Conservation (phyloP, 164 flowering plant species). For the Dillenia turbinata region DNA sequence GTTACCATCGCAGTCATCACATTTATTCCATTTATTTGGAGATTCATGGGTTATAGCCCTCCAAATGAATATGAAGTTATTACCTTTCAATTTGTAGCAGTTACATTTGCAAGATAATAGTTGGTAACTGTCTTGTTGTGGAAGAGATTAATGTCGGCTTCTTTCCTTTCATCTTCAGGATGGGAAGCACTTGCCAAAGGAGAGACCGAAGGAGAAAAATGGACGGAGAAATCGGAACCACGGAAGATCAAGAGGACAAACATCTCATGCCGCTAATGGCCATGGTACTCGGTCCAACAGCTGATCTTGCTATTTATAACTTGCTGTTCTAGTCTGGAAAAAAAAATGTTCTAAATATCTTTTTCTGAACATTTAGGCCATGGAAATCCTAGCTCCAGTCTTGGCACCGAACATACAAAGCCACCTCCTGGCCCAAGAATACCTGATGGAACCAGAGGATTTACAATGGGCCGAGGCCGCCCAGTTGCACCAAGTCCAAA, state of each 20-base stretch:
- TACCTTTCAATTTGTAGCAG: too few relatives aligned
- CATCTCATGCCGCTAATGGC: constrained; percentile 36
- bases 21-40: too few relatives aligned
- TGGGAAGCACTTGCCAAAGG: constrained; percentile 38
- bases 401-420: constrained; percentile 40
- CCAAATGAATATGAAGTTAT: too few relatives aligned
- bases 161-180: constrained; percentile 23
- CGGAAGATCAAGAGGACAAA: constrained; percentile 53
- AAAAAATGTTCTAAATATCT: not conserved
- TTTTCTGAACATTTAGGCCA: constrained; percentile 39
- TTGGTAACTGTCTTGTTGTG: too few relatives aligned
- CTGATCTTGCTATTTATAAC: not conserved
- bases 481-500: constrained; percentile 27
- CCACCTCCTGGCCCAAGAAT: constrained; percentile 91
- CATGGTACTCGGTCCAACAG: constrained; percentile 30
- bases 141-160: not conserved
- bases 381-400: constrained; percentile 30
- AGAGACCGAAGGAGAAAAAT: constrained; percentile 54
- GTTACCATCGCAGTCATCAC: too few relatives aligned
- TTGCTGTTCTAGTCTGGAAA: not conserved
- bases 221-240: constrained; percentile 40
- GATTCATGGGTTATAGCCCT: too few relatives aligned
- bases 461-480: constrained; percentile 84
- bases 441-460: constrained; percentile 95
- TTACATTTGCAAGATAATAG: too few relatives aligned